A percentile compares a stretch with the other conserved stretches of the same genome.
These are phyloP conservation scores for Nakaseomyces glabratus DNA, from an alignment of 1,139 yeast species.

Conservation along the genomic window DNA sequence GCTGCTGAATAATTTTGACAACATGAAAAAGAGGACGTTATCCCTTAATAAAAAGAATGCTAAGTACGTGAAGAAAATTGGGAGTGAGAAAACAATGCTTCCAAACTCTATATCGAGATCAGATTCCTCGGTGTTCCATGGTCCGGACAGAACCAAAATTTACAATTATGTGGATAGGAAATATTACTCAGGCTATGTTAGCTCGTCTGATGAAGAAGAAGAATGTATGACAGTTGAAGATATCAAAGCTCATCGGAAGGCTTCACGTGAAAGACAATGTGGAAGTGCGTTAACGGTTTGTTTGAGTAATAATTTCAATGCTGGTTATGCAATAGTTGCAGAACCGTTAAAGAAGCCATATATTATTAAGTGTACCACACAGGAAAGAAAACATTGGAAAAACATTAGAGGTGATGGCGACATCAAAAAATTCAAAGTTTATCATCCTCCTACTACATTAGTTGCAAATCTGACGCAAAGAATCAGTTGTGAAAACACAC, in stretches of 20 bases:
- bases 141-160: slow-evolving; percentile 10
- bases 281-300: slow-evolving; percentile 23
- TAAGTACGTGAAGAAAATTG: background rate
- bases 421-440: background rate
- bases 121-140: background rate
- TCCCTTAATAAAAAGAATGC: slow-evolving; percentile 14
- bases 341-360: slow-evolving; percentile 27
- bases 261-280: slow-evolving; percentile 15
- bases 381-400: slow-evolving; percentile 21
- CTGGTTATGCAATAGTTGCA: slow-evolving; percentile 24
- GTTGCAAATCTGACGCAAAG: background rate
- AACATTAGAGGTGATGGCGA: slow-evolving; percentile 1
- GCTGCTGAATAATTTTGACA: slow-evolving; percentile 41
- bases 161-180: slow-evolving; percentile 17
- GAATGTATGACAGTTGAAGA: slow-evolving; percentile 15
- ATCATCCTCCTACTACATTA: background rate
- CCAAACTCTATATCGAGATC: slow-evolving; percentile 13
- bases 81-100: slow-evolving; percentile 11
- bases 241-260: slow-evolving; percentile 15
- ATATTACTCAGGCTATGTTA: slow-evolving; percentile 18
- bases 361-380: slow-evolving; percentile 16
- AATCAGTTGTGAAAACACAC: background rate
- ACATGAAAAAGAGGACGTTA: slow-evolving; percentile 31
- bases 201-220: slow-evolving; percentile 30
- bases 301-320: slow-evolving; percentile 10